Evolutionary conservation across 1,284 basidiomycete species (phyloP), one percentile per base, ranked within the genome.

Genomic region (Ceratobasidium sp.): DNA sequence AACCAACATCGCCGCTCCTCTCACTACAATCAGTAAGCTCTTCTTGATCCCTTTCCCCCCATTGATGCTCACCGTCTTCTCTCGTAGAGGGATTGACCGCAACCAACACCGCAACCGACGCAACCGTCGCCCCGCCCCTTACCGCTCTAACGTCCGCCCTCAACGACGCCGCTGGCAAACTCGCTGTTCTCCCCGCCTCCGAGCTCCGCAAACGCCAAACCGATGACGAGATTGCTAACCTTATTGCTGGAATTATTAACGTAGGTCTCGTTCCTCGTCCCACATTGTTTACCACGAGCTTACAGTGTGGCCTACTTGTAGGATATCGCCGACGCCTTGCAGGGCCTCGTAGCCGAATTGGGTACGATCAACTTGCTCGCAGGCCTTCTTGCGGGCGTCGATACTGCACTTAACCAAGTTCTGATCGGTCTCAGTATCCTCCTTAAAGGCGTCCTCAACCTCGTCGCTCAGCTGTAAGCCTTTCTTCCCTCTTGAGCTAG

Each of bases 401-500:
- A 83, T 67, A 63, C 76, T 8, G 76, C 81, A 15, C 77, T 83
- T 50, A 76, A 78, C 76, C 77, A 81, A 71, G 77, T 81, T 17
- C 73, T 83, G 14, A 57, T 76, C 17, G 81, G 81, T 22, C 78
- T 83, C 17, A 79, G 80, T 62, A 77, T 75, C 36, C 76, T 82
- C 60, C 79, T 83, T 24, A 78, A 80, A 48, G 82, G 81, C 53
- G 81, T 82, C 15, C 78, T 82, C 36, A 78, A 75, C 51, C 79
- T 82, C 67, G 80, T 82, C 53, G 80, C 80, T 17, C 76, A 63
- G 36, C 76, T 81, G 81, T 82, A 54, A 59, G 81, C 79, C n/a
- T 6, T n/a, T 24, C n/a, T 45, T 8, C 19, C 31, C 41, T 48
- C 8, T 7, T 36, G 33, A 4, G 6, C 33, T 50, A n/a, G 19